phyloP scores from a whole-genome alignment of 108 stramenopile species.

The Nitzschia palea region DNA sequence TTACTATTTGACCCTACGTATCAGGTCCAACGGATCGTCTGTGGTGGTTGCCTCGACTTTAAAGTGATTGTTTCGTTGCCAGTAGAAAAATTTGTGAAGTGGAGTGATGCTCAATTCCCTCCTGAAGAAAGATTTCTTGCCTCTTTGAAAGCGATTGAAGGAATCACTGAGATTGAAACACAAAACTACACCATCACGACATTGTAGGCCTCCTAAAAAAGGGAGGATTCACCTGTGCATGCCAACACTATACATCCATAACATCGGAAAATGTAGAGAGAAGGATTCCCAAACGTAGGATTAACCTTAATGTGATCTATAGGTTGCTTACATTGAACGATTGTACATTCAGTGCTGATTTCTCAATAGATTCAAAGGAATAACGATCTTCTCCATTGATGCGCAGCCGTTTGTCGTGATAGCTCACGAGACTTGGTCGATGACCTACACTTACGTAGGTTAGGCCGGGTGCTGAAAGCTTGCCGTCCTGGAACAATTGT shows the following conservation, averaged over 20 bases:
- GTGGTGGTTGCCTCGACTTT: conserved; percentile 62
- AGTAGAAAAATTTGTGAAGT: conserved; percentile 53
- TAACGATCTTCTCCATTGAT: conserved; percentile 45
- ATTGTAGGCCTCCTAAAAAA: too few relatives aligned
- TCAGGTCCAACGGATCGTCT: conserved; percentile 68
- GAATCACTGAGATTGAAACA: conserved; percentile 85
- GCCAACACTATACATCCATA: too few relatives aligned
- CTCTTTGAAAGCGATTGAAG: conserved; percentile 83
- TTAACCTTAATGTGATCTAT: too few relatives aligned
- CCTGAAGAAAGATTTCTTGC: conserved; percentile 73
- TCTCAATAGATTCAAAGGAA: conserved; percentile 30
- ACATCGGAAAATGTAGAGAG: too few relatives aligned
- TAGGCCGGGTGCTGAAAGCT: conserved; percentile 61
- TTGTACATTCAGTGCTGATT: conserved; percentile 9
- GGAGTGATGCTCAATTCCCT: conserved; percentile 48
- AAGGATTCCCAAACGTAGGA: not conserved
- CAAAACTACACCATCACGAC: conserved; percentile 83
- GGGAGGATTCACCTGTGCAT: too few relatives aligned
- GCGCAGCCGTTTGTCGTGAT: conserved; percentile 81
- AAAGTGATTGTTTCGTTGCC: conserved; percentile 43
- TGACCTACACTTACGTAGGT: conserved; percentile 94
- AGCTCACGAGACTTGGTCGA: conserved; percentile 83
- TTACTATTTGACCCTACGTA: too few relatives aligned
- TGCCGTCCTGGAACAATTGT: conserved; percentile 21
- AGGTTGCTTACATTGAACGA: conserved; percentile 25